phyloP scores from a whole-genome alignment of 2,329 filamentous ascomycete genomes.

The Aspergillaceae sp. region DNA sequence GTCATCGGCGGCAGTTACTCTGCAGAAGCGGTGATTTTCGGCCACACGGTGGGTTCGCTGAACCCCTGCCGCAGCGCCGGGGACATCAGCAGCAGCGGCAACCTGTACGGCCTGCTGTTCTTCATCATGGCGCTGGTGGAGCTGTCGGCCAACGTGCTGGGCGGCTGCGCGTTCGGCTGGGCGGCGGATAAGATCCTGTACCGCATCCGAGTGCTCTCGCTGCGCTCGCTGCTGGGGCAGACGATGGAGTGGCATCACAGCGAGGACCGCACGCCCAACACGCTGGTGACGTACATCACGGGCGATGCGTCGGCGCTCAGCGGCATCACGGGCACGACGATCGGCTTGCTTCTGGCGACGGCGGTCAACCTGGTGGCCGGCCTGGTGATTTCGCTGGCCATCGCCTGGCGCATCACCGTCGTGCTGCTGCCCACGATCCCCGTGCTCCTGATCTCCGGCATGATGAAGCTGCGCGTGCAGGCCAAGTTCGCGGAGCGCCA shows the following conservation, averaged over 20 bases:
- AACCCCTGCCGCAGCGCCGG: slow-evolving; percentile 44
- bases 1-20: slow-evolving; percentile 50
- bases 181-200: slow-evolving; percentile 57
- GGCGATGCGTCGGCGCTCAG: slow-evolving; percentile 59
- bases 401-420: slow-evolving; percentile 68
- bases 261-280: slow-evolving; percentile 51
- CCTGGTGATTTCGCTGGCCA: slow-evolving; percentile 58
- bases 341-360: slow-evolving; percentile 62
- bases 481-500: slow-evolving; percentile 50
- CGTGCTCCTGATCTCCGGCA: slow-evolving; percentile 57
- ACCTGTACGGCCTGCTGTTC: slow-evolving; percentile 49
- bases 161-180: slow-evolving; percentile 48
- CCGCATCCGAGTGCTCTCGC: slow-evolving; percentile 52
- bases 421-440: slow-evolving; percentile 63
- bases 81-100: slow-evolving; percentile 41
- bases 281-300: slow-evolving; percentile 58
- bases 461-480: slow-evolving; percentile 57
- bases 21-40: slow-evolving; percentile 50
- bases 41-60: slow-evolving; percentile 49
- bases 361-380: slow-evolving; percentile 59
- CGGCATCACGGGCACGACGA: slow-evolving; percentile 60
- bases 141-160: slow-evolving; percentile 52
- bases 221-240: slow-evolving; percentile 56
- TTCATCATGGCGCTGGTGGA: slow-evolving; percentile 52
- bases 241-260: slow-evolving; percentile 62